Evolutionary conservation across 1,284 basidiomycete species (phyloP), one percentile per base, ranked within the genome.

Genomic region (Schizophyllum amplum): DNA sequence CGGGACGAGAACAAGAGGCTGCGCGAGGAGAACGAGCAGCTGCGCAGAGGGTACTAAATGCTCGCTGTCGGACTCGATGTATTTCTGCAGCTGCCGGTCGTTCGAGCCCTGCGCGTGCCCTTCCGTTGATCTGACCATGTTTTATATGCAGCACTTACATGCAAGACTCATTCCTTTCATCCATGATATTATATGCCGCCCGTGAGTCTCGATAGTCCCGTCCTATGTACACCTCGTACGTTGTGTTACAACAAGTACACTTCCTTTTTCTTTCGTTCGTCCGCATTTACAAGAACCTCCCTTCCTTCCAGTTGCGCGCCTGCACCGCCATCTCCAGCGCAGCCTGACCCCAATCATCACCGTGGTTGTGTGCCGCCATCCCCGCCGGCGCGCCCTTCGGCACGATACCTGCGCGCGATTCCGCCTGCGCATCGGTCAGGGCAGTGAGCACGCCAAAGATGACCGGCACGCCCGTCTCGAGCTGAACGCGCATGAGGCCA

Each of bases 371-470:
- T 1, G 90, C n/a, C n/a, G n/a, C n/a, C 90, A 66, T 86, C 85
- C 24, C 13, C 48, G 48, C 48, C 24, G 21, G 62, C 76, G 71
- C 57, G 68, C 75, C 22, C 82, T 84, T 53, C 72, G 75, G 4
- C 84, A 54, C 87, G 51, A 98, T 74, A 2, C 97, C 96, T 17
- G 94, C 92, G 59, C 96, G 77, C 67, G 94, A 90, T 65, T 98
- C 71, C 17, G 97, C 97, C 75, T 99, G 96, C 64, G 96, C 91
- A 60, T 99, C 96, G 52, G 79, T 92, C 61, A 99, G 80, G 47
- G 87, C 92, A 15, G 96, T 99, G 65, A 99, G 76, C 13, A 99
- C 93, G 27, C 97, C 97, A 69, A 98, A 96, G 62, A 99, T 90
- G 66, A 99, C 92, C 0, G 96, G 96, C n/a, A 91, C 83, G 21